These are phyloP conservation scores for Aurantiochytrium sp. DNA, from an alignment of 108 stramenopile species.

Conservation along the genomic window DNA sequence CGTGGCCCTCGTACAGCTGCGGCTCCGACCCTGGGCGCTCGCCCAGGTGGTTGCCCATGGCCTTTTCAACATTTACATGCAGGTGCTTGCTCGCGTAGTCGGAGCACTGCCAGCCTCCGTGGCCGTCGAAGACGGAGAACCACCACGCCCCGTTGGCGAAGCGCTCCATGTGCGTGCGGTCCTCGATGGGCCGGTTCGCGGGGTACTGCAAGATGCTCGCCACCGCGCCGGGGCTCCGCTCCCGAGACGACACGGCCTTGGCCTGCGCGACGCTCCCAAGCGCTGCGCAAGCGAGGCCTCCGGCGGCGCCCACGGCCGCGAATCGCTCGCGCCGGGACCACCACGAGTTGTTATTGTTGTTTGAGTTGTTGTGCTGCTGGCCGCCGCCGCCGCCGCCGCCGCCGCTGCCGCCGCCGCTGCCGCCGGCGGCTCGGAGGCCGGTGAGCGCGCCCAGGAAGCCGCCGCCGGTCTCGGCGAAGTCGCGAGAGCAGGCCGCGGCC, in stretches of 20 bases:
- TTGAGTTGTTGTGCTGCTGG: too few species aligned
- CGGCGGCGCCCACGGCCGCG: neutral
- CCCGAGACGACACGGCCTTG: neutral
- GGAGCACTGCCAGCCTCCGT: slow-evolving; percentile 63
- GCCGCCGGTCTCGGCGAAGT: too few species aligned
- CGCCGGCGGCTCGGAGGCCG: too few species aligned
- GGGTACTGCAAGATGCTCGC: slow-evolving; percentile 42
- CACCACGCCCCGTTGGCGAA: slow-evolving; percentile 39
- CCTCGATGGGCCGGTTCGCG: slow-evolving; percentile 57
- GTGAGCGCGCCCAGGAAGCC: too few species aligned
- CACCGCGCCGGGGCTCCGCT: neutral
- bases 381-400: too few species aligned
- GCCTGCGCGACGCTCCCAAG: neutral
- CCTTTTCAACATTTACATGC: neutral
- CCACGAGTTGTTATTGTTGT: too few species aligned
- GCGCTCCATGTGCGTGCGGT: slow-evolving; percentile 42
- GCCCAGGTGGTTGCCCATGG: neutral
- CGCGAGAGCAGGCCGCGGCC: too few species aligned
- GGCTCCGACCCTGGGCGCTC: neutral
- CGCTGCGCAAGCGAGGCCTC: neutral
- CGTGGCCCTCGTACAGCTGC: neutral
- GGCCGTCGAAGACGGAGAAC: slow-evolving; percentile 60
- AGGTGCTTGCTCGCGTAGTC: slow-evolving; percentile 42
- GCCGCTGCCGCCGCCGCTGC: too few species aligned
- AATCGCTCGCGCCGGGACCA: neutral